These are phyloP conservation scores for Thermomyces lanuginosus DNA, from an alignment of 2,329 filamentous ascomycete species.

Conservation along the genomic window DNA sequence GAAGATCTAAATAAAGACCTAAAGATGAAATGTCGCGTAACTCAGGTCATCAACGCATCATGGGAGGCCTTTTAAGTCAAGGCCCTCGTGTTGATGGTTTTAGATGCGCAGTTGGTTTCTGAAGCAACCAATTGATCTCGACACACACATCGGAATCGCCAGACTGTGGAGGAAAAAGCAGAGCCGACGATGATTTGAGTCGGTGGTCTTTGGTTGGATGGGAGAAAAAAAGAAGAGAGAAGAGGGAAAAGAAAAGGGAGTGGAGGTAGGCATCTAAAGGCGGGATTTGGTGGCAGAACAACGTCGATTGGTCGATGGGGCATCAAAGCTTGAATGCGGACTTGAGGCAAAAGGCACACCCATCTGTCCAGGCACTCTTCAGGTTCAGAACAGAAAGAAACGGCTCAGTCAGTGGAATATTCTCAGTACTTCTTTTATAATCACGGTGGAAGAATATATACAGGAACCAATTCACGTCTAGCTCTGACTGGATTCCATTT, in stretches of 20 bases:
- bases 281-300: conserved; percentile 5
- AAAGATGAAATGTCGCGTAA: conserved; percentile 23
- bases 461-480: too few relatives aligned
- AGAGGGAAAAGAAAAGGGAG: conserved; percentile 14
- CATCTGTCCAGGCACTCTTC: too few relatives aligned
- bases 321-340: conserved; percentile 5
- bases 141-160: conserved; percentile 56
- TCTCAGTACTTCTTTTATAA: too few relatives aligned
- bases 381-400: too few relatives aligned
- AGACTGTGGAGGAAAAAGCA: conserved; percentile 38
- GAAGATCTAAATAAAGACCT: conserved; percentile 1
- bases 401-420: too few relatives aligned
- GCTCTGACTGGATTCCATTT: too few relatives aligned
- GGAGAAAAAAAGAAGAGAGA: conserved; percentile 22
- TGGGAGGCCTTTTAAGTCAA: conserved; percentile 15
- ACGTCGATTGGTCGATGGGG: conserved; percentile 5
- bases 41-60: conserved; percentile 33
- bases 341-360: background rate
- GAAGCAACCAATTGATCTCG: conserved; percentile 43
- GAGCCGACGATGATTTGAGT: conserved; percentile 58
- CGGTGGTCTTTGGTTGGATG: conserved; percentile 46
- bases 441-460: too few relatives aligned
- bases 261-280: conserved; percentile 3
- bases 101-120: conserved; percentile 44
- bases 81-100: conserved; percentile 63